phyloP scores from a whole-genome alignment of 345 rosid species.

The Syzygium grande region DNA sequence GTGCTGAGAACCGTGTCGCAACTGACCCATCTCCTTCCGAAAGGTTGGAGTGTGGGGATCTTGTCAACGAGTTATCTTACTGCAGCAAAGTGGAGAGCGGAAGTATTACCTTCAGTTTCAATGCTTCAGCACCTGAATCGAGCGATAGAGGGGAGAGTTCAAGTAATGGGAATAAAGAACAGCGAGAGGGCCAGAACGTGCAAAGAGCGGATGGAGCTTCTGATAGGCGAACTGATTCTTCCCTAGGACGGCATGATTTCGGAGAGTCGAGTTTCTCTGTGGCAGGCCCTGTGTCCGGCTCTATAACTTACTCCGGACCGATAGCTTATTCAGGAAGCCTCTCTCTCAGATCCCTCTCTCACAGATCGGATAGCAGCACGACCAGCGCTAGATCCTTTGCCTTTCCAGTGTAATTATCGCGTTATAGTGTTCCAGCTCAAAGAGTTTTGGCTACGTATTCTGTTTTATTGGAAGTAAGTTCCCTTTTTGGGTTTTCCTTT shows the following conservation, averaged over 20 bases:
- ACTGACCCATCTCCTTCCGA: background rate
- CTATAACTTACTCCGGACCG: slow-evolving; percentile 56
- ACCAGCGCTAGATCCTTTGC: slow-evolving; percentile 92
- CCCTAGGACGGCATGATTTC: slow-evolving; percentile 11
- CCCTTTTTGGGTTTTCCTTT: background rate
- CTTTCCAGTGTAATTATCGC: slow-evolving; percentile 59
- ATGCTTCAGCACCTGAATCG: slow-evolving; percentile 12
- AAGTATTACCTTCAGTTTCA: slow-evolving; percentile 18
- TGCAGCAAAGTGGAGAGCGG: slow-evolving; percentile 15
- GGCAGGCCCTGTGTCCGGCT: slow-evolving; percentile 47
- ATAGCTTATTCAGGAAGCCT: slow-evolving; percentile 70
- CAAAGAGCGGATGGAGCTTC: slow-evolving; percentile 10
- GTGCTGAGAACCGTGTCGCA: background rate
- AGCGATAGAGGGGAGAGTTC: slow-evolving; percentile 2
- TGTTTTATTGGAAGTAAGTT: background rate
- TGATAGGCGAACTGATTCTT: slow-evolving; percentile 12
- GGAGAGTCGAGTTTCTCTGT: slow-evolving; percentile 84
- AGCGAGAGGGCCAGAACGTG: slow-evolving; percentile 4
- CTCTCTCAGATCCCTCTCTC: slow-evolving; percentile 77
- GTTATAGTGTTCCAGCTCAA: background rate
- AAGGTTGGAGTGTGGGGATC: slow-evolving; percentile 9
- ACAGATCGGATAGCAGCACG: slow-evolving; percentile 89
- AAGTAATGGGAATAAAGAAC: slow-evolving; percentile 3
- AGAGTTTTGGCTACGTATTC: background rate
- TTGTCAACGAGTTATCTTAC: slow-evolving; percentile 3